These are phyloP conservation scores for Neurospora sp. DNA, from an alignment of 495 filamentous ascomycete genomes.

Conservation along the genomic window DNA sequence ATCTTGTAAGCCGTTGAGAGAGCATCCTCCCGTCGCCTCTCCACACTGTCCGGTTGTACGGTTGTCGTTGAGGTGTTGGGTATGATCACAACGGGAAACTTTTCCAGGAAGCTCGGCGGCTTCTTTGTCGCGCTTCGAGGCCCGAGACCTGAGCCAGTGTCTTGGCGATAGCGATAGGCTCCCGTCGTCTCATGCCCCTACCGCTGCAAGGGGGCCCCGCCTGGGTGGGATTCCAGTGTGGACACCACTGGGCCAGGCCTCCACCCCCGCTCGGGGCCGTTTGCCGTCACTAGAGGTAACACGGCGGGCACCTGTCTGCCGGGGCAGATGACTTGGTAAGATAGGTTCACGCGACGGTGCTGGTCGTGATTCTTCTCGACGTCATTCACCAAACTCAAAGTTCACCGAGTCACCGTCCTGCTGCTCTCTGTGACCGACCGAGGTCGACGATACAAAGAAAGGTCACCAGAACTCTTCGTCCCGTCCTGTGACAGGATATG, in stretches of 20 bases:
- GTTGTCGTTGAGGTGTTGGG: not conserved
- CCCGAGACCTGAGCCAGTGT: not conserved
- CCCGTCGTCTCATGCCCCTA: not conserved
- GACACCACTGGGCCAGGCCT: not conserved
- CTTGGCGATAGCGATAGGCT: not conserved
- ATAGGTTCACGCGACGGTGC: not conserved
- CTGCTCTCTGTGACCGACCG: not conserved
- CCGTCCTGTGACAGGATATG: not conserved
- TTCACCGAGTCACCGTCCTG: not conserved
- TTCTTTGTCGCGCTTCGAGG: not conserved
- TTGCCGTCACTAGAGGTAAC: not conserved
- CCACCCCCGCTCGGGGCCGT: not conserved
- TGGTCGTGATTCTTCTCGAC: not conserved
- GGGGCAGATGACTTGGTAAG: not conserved
- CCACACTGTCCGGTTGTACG: not conserved
- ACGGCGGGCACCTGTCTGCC: not conserved
- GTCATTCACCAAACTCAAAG: not conserved
- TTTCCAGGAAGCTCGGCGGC: conserved; percentile 2
- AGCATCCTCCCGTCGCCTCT: conserved; percentile 14
- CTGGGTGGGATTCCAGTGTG: not conserved
- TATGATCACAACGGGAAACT: not conserved
- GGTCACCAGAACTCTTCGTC: not conserved
- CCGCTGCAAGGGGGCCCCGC: conserved; percentile 6
- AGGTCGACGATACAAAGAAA: not conserved
- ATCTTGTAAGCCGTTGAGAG: conserved; percentile 11